phyloP scores from a whole-genome alignment of 495 filamentous ascomycete genomes.

The Pyrenopolyporus hunteri region DNA sequence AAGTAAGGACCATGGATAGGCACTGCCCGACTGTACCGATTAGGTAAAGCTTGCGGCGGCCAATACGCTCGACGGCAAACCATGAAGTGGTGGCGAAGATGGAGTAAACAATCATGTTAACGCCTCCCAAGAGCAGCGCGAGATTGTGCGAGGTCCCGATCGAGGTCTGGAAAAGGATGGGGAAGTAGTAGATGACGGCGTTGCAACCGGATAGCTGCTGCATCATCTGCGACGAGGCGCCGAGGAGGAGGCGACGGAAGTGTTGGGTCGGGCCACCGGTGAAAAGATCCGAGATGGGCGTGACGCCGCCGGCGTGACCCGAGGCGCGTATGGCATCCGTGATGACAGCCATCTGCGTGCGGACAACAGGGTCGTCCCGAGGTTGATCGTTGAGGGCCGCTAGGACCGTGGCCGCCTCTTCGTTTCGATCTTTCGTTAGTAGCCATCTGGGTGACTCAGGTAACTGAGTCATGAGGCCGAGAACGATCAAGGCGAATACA shows the following conservation, averaged over 20 bases:
- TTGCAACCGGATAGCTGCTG: slow-evolving; percentile 79
- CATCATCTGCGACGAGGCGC: slow-evolving; percentile 70
- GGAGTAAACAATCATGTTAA: slow-evolving; percentile 81
- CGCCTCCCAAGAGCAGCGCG: slow-evolving; percentile 73
- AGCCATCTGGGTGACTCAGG: slow-evolving; percentile 83
- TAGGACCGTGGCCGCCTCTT: slow-evolving; percentile 72
- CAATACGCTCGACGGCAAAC: slow-evolving; percentile 79
- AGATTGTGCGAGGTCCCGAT: slow-evolving; percentile 62
- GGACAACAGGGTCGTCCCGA: slow-evolving; percentile 61
- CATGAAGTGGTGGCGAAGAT: slow-evolving; percentile 79
- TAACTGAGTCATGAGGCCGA: slow-evolving; percentile 66
- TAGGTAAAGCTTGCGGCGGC: slow-evolving; percentile 74
- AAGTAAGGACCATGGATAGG: slow-evolving; percentile 76
- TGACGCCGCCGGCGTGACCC: slow-evolving; percentile 60
- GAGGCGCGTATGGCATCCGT: slow-evolving; percentile 68
- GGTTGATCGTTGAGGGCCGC: slow-evolving; percentile 69
- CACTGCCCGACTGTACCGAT: slow-evolving; percentile 72
- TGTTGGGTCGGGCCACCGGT: slow-evolving; percentile 70
- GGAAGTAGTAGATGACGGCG: slow-evolving; percentile 85
- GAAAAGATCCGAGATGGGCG: slow-evolving; percentile 61
- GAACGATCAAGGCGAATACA: slow-evolving; percentile 71
- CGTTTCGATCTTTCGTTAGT: slow-evolving; percentile 67
- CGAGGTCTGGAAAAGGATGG: slow-evolving; percentile 73
- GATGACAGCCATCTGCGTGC: slow-evolving; percentile 66
- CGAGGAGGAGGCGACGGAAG: slow-evolving; percentile 67